Percentiles rank a stretch among this genome's conserved stretches.
These are phyloP conservation scores for Pseudoperonospora humuli DNA, from an alignment of 352 stramenopile genomes.

Conservation along the genomic window DNA sequence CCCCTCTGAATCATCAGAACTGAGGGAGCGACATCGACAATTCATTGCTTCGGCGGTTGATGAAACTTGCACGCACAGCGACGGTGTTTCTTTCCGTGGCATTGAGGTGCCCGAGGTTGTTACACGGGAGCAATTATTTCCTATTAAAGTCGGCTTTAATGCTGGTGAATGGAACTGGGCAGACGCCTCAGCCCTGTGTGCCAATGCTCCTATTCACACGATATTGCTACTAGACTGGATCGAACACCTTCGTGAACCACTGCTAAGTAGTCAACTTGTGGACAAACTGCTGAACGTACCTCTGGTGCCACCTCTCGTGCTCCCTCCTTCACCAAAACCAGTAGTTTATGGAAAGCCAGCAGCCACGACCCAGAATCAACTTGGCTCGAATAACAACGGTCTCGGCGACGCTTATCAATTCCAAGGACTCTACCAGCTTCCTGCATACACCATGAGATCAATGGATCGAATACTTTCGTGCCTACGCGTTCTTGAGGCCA, in stretches of 20 bases:
- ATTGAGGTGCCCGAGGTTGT: constrained; percentile 29
- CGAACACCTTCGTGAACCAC: constrained; percentile 55
- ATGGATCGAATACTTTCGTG: constrained; percentile 56
- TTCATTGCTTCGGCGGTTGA: constrained; percentile 19
- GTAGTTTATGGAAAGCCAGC: constrained; percentile 3
- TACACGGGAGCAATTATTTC: constrained; percentile 29
- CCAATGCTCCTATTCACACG: constrained; percentile 17
- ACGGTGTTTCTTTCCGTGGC: constrained; percentile 2
- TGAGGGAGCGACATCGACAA: constrained; percentile 24
- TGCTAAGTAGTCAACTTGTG: constrained; percentile 33
- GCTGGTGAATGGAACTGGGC: no score
- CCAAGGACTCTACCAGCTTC: constrained; percentile 48
- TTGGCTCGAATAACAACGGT: constrained; percentile 4
- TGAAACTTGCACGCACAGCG: constrained; percentile 1
- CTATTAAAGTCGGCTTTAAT: constrained; percentile 67
- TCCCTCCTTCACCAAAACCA: constrained; percentile 5
- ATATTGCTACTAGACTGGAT: constrained; percentile 76
- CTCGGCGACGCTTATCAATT: constrained; percentile 25
- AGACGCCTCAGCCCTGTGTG: constrained; percentile 26
- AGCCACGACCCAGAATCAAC: no score
- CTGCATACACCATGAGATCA: constrained; percentile 39
- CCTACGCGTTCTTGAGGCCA: constrained; percentile 34
- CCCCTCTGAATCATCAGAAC: constrained; percentile 1
- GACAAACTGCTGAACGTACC: constrained; percentile 28
- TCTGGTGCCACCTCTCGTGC: no score